Evolutionary conservation across 139 green algal species (phyloP), one percentile per base, ranked within the genome.

Genomic region (Diplosphaera chodatii): DNA sequence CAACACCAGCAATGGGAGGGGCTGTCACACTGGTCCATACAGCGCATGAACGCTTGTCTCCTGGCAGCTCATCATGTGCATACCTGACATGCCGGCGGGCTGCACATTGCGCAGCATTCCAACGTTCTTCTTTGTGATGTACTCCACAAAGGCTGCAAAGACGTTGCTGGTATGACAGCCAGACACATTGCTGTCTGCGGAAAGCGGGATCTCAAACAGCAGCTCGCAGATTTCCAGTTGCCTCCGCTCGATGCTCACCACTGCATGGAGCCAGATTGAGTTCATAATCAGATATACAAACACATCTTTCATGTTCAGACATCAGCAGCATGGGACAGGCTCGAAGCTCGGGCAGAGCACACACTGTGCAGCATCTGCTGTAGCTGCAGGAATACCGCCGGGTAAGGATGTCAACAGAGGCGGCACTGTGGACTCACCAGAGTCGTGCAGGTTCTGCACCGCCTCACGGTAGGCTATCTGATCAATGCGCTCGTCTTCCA

Each of bases 61-160:
- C 37, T 20, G 37, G 37, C 37, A 48, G 37, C 37, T 20, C 10
- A 10, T 10, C 6, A 48, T 48, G 37, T 48, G 37, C 37, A 48
- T 25, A 59, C 48, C 48, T 4, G 86, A 89, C 56, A 96, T 77
- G 0, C 91, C 91, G 1, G 91, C 80, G 5, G 91, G 91, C 55
- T 82, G 83, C 1, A 92, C 40, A 59, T 95, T 88, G 23, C 91
- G 74, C 41, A 74, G 79, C 21, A 83, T 83, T 6, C 75, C 84
- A 3, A 64, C 33, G 81, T 96, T 96, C 78, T 88, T 93, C 63
- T 72, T 71, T n/a, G 89, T 66, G 40, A 96, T 66, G 41, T 74
- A 71, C 33, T 64, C 40, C 64, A 96, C 56, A 73, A 93, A 91
- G 32, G 67, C 63, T 3, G 81, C 63, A 63, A 92, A 69, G 25